Percentiles rank a stretch among this genome's conserved stretches.
Conservation (phyloP, 495 filamentous ascomycete genomes). For the Xylona heveae region DNA sequence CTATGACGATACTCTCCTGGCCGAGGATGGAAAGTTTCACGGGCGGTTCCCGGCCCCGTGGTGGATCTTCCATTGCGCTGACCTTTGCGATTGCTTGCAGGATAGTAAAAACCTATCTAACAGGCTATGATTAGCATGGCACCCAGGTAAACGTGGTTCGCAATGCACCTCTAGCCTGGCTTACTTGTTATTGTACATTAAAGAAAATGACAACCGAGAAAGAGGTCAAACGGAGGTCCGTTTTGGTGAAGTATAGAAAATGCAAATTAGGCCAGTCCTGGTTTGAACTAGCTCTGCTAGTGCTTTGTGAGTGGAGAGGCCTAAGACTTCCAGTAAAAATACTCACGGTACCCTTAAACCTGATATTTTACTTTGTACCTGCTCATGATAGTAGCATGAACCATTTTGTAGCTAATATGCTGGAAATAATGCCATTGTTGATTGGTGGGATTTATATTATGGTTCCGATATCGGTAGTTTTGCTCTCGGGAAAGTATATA, state of each 20-base stretch:
- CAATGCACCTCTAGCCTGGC: background rate
- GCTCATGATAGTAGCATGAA: background rate
- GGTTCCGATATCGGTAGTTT: background rate
- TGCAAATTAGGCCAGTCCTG: too few species aligned
- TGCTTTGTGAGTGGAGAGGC: too few species aligned
- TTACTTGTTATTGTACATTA: too few species aligned
- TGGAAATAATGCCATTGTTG: background rate
- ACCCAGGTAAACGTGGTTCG: background rate
- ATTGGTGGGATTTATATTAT: background rate
- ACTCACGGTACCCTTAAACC: too few species aligned
- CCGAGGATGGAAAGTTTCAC: constrained; percentile 33
- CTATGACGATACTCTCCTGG: constrained; percentile 68
- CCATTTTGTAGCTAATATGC: background rate
- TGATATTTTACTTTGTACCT: too few species aligned
- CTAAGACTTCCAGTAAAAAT: too few species aligned
- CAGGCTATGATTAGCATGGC: background rate
- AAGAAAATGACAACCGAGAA: too few species aligned
- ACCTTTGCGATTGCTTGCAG: background rate
- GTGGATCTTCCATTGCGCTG: background rate
- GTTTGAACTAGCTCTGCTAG: too few species aligned
- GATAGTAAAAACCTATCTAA: background rate
- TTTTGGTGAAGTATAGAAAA: too few species aligned
- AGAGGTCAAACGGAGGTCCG: too few species aligned
- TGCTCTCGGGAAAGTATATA: background rate
- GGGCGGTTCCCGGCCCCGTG: constrained; percentile 11